Conservation (phyloP, 768 basidiomycete species). For the Lentinus brumalis region DNA sequence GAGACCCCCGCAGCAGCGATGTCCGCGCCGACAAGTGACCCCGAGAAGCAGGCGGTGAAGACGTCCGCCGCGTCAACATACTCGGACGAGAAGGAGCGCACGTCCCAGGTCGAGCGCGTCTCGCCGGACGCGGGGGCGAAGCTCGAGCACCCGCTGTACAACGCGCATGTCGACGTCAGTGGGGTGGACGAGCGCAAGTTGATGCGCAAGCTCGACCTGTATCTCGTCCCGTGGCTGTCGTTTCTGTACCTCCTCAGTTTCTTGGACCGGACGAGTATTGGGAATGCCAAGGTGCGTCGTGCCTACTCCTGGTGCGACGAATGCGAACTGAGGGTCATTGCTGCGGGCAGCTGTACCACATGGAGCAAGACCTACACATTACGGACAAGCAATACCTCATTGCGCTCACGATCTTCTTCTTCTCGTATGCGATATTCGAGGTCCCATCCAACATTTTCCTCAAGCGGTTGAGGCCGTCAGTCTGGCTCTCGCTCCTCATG, state of each 20-base stretch:
- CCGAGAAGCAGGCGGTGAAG: conserved; percentile 15
- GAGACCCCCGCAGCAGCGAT: not conserved
- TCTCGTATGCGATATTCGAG: conserved; percentile 72
- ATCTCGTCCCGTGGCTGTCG: conserved; percentile 71
- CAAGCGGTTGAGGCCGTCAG: conserved; percentile 71
- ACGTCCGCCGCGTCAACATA: conserved; percentile 17
- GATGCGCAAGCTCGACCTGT: conserved; percentile 67
- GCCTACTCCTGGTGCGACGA: not conserved
- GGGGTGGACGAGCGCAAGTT: conserved; percentile 68
- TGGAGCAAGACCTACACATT: conserved; percentile 60
- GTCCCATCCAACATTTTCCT: conserved; percentile 75
- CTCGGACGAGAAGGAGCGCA: conserved; percentile 30
- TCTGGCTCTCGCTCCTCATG: conserved; percentile 80
- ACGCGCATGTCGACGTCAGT: conserved; percentile 56
- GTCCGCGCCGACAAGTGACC: conserved; percentile 13
- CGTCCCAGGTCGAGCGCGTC: conserved; percentile 23
- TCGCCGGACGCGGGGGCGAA: conserved; percentile 19
- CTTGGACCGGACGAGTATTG: conserved; percentile 59
- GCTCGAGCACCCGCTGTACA: conserved; percentile 30
- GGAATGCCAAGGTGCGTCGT: conserved; percentile 44
- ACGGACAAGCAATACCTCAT: conserved; percentile 67
- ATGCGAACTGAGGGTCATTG: not conserved
- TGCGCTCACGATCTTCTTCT: conserved; percentile 56
- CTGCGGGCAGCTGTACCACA: conserved; percentile 55
- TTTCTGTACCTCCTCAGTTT: conserved; percentile 79